Conservation (phyloP, 495 filamentous ascomycete genomes). For the Lophiostoma macrostomum region DNA sequence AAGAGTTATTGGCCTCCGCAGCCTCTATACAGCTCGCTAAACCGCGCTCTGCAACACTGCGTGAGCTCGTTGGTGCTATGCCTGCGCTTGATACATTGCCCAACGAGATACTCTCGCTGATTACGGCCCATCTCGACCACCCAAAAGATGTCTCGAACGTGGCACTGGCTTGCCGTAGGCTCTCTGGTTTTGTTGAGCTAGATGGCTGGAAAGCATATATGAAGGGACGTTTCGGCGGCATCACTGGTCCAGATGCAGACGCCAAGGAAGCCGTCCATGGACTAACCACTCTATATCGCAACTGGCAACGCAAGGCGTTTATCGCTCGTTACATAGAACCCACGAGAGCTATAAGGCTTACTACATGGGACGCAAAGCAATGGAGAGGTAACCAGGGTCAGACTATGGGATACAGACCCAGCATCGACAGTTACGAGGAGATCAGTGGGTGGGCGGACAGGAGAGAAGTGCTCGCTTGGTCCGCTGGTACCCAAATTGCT, state of each 20-base stretch:
- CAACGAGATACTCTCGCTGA: slow-evolving; percentile 58
- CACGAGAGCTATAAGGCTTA: slow-evolving; percentile 30
- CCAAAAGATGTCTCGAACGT: slow-evolving; percentile 50
- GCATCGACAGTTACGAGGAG: slow-evolving; percentile 59
- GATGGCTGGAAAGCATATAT: slow-evolving; percentile 61
- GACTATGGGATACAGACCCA: slow-evolving; percentile 62
- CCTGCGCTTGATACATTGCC: slow-evolving; percentile 52
- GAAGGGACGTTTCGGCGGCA: slow-evolving; percentile 49
- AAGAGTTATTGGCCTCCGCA: no score
- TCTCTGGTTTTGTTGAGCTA: slow-evolving; percentile 49
- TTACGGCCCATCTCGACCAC: slow-evolving; percentile 53
- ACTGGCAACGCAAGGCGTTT: slow-evolving; percentile 58
- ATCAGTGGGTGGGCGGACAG: slow-evolving; percentile 53
- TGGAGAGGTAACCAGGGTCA: slow-evolving; percentile 48
- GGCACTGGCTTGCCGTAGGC: slow-evolving; percentile 49
- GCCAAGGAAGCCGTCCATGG: slow-evolving; percentile 55
- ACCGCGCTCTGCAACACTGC: neutral
- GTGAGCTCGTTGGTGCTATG: neutral
- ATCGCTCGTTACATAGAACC: slow-evolving; percentile 55
- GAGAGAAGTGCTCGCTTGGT: slow-evolving; percentile 59
- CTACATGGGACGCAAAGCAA: slow-evolving; percentile 22
- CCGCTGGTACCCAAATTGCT: slow-evolving; percentile 58
- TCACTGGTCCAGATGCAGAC: slow-evolving; percentile 40
- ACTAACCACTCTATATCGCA: slow-evolving; percentile 57
- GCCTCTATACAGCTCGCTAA: no score